phyloP scores from a whole-genome alignment of 2,329 filamentous ascomycete genomes.

The Epichloe hybrida region DNA sequence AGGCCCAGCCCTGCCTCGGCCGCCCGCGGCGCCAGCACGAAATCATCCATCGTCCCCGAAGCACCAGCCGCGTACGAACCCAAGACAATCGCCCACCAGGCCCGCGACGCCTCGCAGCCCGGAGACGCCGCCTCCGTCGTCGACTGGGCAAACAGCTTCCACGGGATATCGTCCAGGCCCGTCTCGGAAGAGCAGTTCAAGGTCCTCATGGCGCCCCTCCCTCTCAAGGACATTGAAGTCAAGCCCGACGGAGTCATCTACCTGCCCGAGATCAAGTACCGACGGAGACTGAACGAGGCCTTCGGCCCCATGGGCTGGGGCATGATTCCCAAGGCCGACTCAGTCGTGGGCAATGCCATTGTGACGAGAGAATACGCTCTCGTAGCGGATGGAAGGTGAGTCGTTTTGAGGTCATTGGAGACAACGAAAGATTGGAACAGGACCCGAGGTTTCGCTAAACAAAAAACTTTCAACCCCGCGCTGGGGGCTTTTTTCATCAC shows the following conservation, averaged over 20 bases:
- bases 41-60: neutral
- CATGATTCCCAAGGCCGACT: conserved; percentile 73
- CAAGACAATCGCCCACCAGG: conserved; percentile 8
- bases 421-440: too few relatives aligned
- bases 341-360: conserved; percentile 67
- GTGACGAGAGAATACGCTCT: conserved; percentile 88
- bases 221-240: conserved; percentile 73
- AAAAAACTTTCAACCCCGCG: too few relatives aligned
- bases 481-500: neutral
- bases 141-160: conserved; percentile 76
- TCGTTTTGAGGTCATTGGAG: neutral
- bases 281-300: conserved; percentile 73
- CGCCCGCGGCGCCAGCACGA: neutral
- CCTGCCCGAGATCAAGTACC: conserved; percentile 95
- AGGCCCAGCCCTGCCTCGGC: neutral
- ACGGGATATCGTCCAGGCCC: conserved; percentile 57
- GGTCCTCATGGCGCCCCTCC: conserved; percentile 53
- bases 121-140: conserved; percentile 13
- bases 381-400: conserved; percentile 73
- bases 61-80: conserved; percentile 7
- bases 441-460: too few relatives aligned
- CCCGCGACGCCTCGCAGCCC: conserved; percentile 1
- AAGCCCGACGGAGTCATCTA: conserved; percentile 97
- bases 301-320: conserved; percentile 97
- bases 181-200: conserved; percentile 58